A percentile compares a stretch with the other conserved stretches of the same genome.
These are phyloP conservation scores for Amphicarpaea edgeworthii DNA, from an alignment of 306 rosid genomes.

Conservation along the genomic window DNA sequence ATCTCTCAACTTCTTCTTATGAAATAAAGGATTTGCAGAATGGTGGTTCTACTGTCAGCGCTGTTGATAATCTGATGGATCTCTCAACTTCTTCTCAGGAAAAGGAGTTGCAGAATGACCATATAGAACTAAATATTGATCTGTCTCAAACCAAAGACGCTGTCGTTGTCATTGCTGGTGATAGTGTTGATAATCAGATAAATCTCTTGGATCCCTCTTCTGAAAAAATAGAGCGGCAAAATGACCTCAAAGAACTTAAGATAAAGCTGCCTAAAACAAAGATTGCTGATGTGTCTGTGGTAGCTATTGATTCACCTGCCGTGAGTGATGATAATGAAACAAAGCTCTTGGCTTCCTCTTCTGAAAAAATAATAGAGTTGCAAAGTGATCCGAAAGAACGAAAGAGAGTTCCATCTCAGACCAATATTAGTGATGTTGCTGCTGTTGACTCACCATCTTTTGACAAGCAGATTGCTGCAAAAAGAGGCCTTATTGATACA, in stretches of 20 bases:
- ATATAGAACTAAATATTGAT: slow-evolving; percentile 21
- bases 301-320: slow-evolving; percentile 47
- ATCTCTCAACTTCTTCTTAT: slow-evolving; percentile 37
- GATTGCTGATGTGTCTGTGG: not conserved
- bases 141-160: slow-evolving; percentile 42
- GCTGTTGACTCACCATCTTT: slow-evolving; percentile 49
- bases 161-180: slow-evolving; percentile 11
- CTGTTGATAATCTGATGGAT: slow-evolving; percentile 26
- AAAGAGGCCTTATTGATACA: slow-evolving; percentile 80
- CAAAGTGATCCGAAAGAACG: slow-evolving; percentile 33
- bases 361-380: slow-evolving; percentile 22
- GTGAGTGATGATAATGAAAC: slow-evolving; percentile 9
- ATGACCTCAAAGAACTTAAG: slow-evolving; percentile 10
- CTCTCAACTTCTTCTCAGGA: slow-evolving; percentile 37
- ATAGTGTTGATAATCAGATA: slow-evolving; percentile 18
- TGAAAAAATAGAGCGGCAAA: slow-evolving; percentile 27
- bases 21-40: slow-evolving; percentile 37
- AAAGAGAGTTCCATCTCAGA: slow-evolving; percentile 34
- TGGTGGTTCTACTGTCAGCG: slow-evolving; percentile 16
- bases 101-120: slow-evolving; percentile 42
- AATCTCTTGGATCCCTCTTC: slow-evolving; percentile 39
- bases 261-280: slow-evolving; percentile 39
- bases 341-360: slow-evolving; percentile 34
- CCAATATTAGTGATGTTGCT: slow-evolving; percentile 26
- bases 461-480: slow-evolving; percentile 51